Conservation (phyloP, 1,284 basidiomycete genomes). For the Volvariella surrecta region DNA sequence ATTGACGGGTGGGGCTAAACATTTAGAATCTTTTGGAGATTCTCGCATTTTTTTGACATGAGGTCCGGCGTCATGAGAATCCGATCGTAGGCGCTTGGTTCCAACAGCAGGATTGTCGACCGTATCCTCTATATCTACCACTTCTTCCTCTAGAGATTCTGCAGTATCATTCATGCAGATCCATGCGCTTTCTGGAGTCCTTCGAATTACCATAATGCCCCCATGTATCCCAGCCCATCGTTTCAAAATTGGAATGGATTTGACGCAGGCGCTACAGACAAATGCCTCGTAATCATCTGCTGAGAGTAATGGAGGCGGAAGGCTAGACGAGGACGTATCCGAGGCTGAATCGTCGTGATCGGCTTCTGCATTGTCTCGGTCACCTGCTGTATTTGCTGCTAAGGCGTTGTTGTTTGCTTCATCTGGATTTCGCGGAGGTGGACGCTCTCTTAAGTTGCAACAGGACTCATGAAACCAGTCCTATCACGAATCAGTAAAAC, state of each 20-base stretch:
- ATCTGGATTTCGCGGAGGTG: slow-evolving; percentile 36
- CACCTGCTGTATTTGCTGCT: slow-evolving; percentile 11
- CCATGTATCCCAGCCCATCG: slow-evolving; percentile 60
- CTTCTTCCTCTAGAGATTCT: slow-evolving; percentile 16
- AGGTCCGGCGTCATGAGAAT: slow-evolving; percentile 26
- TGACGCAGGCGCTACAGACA: slow-evolving; percentile 59
- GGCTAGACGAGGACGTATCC: slow-evolving; percentile 49
- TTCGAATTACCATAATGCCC: slow-evolving; percentile 52
- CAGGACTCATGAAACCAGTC: slow-evolving; percentile 87
- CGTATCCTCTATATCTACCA: slow-evolving; percentile 18
- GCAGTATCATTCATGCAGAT: slow-evolving; percentile 28
- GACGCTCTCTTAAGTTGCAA: slow-evolving; percentile 63
- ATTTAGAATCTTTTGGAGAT: slow-evolving; percentile 19
- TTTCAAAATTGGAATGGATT: slow-evolving; percentile 38
- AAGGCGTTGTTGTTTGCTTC: no score
- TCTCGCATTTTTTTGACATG: slow-evolving; percentile 38
- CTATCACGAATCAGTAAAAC: slow-evolving; percentile 26
- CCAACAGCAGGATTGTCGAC: slow-evolving; percentile 18
- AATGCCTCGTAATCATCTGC: slow-evolving; percentile 64
- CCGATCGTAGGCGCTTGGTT: slow-evolving; percentile 43
- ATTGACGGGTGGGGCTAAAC: slow-evolving; percentile 45
- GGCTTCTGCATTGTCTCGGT: slow-evolving; percentile 12
- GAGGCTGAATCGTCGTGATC: slow-evolving; percentile 43
- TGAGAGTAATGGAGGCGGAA: slow-evolving; percentile 57
- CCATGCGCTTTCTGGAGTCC: slow-evolving; percentile 38